Conservation (phyloP, 2,329 filamentous ascomycete species). For the Fusarium pseudonygamai region DNA sequence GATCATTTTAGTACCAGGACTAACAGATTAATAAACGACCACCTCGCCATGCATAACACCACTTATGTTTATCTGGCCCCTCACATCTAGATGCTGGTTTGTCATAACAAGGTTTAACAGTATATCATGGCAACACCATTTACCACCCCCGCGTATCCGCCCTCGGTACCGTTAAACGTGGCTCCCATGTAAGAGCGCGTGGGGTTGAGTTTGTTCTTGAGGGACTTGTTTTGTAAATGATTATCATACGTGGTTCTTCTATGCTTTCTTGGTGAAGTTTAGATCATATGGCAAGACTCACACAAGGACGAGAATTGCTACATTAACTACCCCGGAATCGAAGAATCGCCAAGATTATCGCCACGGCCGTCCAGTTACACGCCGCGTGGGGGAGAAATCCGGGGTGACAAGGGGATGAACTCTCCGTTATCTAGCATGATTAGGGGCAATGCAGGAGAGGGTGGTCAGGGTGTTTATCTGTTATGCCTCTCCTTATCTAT, state of each 20-base stretch:
- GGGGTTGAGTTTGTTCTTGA: not conserved
- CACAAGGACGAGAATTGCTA: not conserved
- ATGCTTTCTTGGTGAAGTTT: not conserved
- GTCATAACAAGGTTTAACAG: slow-evolving; percentile 12
- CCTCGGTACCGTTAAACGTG: slow-evolving; percentile 4
- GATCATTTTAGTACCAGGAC: not conserved
- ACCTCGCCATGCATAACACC: slow-evolving; percentile 9
- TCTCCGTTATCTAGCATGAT: slow-evolving; percentile 26
- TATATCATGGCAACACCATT: slow-evolving; percentile 14
- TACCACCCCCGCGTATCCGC: slow-evolving; percentile 14
- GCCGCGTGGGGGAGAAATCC: slow-evolving; percentile 26
- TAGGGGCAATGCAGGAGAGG: not conserved
- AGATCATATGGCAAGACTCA: not conserved
- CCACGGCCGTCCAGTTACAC: not conserved
- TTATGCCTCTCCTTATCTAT: slow-evolving; percentile 21
- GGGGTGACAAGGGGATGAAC: slow-evolving; percentile 23
- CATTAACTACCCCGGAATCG: not conserved
- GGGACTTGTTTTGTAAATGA: no score
- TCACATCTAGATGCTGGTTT: slow-evolving; percentile 10
- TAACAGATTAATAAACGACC: not conserved
- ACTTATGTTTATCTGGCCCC: not conserved
- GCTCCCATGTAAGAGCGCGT: slow-evolving; percentile 20
- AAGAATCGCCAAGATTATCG: not conserved
- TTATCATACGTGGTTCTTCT: not conserved
- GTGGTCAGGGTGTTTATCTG: slow-evolving; percentile 30